Base-by-base conservation (phyloP, 2,329 filamentous ascomycete species). In the Epichloe sp. region DNA sequence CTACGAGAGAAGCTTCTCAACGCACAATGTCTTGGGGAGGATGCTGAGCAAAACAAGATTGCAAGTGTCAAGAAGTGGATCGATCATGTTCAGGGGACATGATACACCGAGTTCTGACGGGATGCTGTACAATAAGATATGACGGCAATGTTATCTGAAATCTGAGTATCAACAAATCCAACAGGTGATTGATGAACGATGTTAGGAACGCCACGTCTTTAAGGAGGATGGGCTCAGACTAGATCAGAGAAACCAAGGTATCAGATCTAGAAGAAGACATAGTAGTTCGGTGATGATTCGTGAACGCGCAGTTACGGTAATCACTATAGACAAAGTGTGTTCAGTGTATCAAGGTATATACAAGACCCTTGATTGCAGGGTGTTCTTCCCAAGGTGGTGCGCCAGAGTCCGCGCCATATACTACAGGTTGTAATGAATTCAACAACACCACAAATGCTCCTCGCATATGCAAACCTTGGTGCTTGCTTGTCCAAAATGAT, bases 1-100 rank as follows among this genome's bases (percentile, higher is more conserved):
- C 63, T 74, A 44, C 63, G 63, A 41, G 58, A 56, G 21, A 67
- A 63, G 52, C 62, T 64, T 23, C 31, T 23, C 37, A 14, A 17
- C 14, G 21, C 37, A 21, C 10, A 8, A 4, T 12, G 14, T 35
- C 11, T 3, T 2, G 47, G 17, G 19, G 19, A 43, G 19, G 8
- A 5, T 8, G 38, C 14, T 7, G 47, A 47, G n/a, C n/a, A 44
- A 19, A 40, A 43, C 17, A 44, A 35, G n/a, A 23, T 6, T 23
- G 41, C 48, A 8, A 19, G 42, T 23, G 19, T 52, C 5, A 21
- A 31, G 36, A 49, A 47, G 7, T 52, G 42, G 40, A 44, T 48
- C 34, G 45, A 48, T 44, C 41, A 36, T 36, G 21, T 52, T 10
- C 35, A 48, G n/a, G 17, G 12, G 17, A 5, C 10, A 10, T 21